A percentile compares a stretch with the other conserved stretches of the same genome.
These are phyloP conservation scores for Ophiocytium majus DNA, from an alignment of 352 stramenopile genomes.

Conservation along the genomic window DNA sequence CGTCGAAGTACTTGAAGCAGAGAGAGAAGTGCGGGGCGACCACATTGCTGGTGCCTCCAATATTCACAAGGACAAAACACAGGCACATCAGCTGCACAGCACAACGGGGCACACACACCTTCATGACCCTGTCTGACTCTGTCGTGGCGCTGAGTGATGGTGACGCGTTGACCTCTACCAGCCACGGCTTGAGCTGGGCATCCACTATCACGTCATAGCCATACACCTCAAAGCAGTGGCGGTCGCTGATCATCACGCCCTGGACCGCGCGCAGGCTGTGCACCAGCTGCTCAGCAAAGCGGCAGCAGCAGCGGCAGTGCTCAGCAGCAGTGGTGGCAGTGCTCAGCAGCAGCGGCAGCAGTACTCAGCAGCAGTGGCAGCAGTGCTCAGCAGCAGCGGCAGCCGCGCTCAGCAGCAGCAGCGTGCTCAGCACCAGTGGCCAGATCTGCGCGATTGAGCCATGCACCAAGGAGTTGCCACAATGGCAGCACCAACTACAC, in stretches of 20 bases:
- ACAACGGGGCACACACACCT: constrained; percentile 32
- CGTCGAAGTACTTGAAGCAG: too few relatives aligned
- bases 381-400: too few relatives aligned
- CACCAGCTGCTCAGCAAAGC: constrained; percentile 51
- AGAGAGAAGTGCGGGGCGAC: too few relatives aligned
- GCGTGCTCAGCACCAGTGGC: too few relatives aligned
- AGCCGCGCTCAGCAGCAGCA: too few relatives aligned
- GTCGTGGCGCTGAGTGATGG: constrained; percentile 74
- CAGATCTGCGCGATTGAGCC: too few relatives aligned
- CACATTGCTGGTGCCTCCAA: too few relatives aligned
- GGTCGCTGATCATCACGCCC: constrained; percentile 82
- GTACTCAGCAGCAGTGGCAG: too few relatives aligned
- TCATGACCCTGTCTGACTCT: constrained; percentile 61
- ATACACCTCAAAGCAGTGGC: constrained; percentile 88
- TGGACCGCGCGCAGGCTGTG: constrained; percentile 69
- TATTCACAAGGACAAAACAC: neutral
- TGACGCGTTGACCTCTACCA: constrained; percentile 82
- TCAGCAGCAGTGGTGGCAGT: neutral
- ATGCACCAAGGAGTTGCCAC: too few relatives aligned
- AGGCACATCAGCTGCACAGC: neutral
- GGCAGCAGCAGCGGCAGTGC: too few relatives aligned
- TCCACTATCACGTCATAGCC: constrained; percentile 90
- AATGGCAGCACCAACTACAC: too few relatives aligned
- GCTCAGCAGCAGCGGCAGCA: neutral
- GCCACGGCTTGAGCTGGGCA: constrained; percentile 81